These are phyloP conservation scores for Escallonia rubra DNA, from an alignment of 129 eudicot genomes.

Conservation along the genomic window DNA sequence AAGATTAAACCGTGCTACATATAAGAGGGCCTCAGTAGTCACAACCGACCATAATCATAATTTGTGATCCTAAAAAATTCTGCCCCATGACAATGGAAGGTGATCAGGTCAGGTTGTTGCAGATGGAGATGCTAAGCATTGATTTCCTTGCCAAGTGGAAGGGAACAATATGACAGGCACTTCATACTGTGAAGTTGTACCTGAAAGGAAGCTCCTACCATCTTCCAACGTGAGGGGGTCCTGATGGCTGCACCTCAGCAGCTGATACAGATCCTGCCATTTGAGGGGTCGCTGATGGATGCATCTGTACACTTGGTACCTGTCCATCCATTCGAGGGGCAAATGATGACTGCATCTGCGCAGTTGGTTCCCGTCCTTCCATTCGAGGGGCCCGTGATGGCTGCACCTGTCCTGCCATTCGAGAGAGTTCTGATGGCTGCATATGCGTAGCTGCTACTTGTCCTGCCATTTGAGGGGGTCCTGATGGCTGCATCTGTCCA, in stretches of 20 bases:
- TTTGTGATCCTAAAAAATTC: background rate
- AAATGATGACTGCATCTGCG: slow-evolving; percentile 14
- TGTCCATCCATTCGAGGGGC: slow-evolving; percentile 26
- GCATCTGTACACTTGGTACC: slow-evolving; percentile 1
- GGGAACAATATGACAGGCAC: background rate
- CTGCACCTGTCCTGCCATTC: slow-evolving; percentile 16
- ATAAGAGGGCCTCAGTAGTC: background rate
- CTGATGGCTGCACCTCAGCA: slow-evolving; percentile 21
- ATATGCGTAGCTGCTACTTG: slow-evolving; percentile 13
- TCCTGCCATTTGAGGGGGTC: slow-evolving; percentile 24
- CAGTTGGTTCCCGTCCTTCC: background rate
- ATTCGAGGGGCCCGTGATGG: no score
- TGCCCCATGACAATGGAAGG: slow-evolving; percentile 3
- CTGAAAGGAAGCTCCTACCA: slow-evolving; percentile 10
- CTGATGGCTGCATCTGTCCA: slow-evolving; percentile 14
- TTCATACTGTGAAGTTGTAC: background rate
- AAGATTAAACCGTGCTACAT: background rate
- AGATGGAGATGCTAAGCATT: background rate
- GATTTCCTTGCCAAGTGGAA: background rate
- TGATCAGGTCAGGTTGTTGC: background rate
- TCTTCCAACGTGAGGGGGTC: slow-evolving; percentile 16
- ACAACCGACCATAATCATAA: no score
- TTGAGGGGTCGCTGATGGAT: background rate
- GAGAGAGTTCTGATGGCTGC: slow-evolving; percentile 18
- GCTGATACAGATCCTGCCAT: no score